These are phyloP conservation scores for Sextonia rubra DNA, from an alignment of 164 flowering plant genomes.

Conservation along the genomic window DNA sequence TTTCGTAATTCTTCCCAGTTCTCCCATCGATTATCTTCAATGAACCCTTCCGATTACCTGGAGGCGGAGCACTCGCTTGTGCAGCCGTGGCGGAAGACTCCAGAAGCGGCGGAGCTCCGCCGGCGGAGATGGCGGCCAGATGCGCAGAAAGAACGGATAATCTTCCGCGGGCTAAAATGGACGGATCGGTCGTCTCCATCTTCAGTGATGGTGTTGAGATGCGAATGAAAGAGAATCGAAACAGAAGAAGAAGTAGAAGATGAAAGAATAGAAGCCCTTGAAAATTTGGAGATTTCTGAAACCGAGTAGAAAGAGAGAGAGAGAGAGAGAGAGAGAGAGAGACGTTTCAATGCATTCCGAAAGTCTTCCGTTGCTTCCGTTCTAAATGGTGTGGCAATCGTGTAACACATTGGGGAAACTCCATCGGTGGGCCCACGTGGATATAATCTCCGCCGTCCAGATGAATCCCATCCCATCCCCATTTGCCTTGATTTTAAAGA, in stretches of 20 bases:
- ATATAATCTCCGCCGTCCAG: too few species aligned
- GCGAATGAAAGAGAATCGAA: neutral
- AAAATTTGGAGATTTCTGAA: too few species aligned
- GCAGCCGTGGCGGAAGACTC: slow-evolving; percentile 49
- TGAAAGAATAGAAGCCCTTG: too few species aligned
- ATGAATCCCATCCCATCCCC: too few species aligned
- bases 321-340: too few species aligned
- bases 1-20: slow-evolving; percentile 68
- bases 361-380: too few species aligned
- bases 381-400: too few species aligned
- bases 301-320: too few species aligned
- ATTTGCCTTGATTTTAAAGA: too few species aligned
- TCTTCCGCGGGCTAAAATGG: slow-evolving; percentile 42
- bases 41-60: slow-evolving; percentile 54
- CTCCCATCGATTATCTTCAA: slow-evolving; percentile 69
- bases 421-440: too few species aligned
- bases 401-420: too few species aligned
- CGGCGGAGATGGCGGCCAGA: slow-evolving; percentile 21
- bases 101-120: slow-evolving; percentile 21
- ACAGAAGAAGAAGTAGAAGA: neutral
- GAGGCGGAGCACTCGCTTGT: slow-evolving; percentile 36
- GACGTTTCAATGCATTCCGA: too few species aligned
- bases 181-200: slow-evolving; percentile 28
- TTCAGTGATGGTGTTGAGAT: neutral
- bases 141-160: slow-evolving; percentile 75